These are phyloP conservation scores for Viridothelium virens DNA, from an alignment of 495 filamentous ascomycete genomes.

Conservation along the genomic window DNA sequence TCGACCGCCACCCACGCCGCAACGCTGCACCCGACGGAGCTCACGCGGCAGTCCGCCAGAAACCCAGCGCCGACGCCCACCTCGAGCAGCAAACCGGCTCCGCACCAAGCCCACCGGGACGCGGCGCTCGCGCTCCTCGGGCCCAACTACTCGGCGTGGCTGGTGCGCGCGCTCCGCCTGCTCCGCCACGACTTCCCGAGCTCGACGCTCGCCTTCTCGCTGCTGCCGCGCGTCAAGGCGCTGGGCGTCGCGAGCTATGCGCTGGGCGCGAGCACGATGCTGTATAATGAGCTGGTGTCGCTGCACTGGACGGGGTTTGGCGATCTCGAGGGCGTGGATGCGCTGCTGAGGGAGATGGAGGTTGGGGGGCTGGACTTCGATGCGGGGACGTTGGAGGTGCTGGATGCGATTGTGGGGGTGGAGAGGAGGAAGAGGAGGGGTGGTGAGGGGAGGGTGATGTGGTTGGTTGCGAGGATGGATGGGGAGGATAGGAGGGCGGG, in stretches of 20 bases:
- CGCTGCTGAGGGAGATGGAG: conserved; percentile 71
- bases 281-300: conserved; percentile 66
- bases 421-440: conserved; percentile 11
- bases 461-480: conserved; percentile 20
- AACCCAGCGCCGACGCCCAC: neutral
- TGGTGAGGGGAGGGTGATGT: conserved; percentile 20
- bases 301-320: conserved; percentile 56
- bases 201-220: conserved; percentile 52
- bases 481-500: conserved; percentile 9
- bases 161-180: conserved; percentile 55
- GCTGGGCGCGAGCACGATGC: conserved; percentile 59
- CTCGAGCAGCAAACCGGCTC: conserved; percentile 18
- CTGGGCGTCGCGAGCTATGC: conserved; percentile 63
- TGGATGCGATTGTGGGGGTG: conserved; percentile 32
- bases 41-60: neutral
- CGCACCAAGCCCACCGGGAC: neutral
- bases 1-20: conserved; percentile 4
- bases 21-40: neutral
- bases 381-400: conserved; percentile 44
- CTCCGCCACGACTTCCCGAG: conserved; percentile 54
- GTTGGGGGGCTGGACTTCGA: conserved; percentile 57
- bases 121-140: conserved; percentile 48
- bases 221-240: conserved; percentile 63
- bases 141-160: conserved; percentile 57
- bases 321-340: conserved; percentile 52